A percentile compares a stretch with the other conserved stretches of the same genome.
These are phyloP conservation scores for Stylonectria norvegica DNA, from an alignment of 2,329 filamentous ascomycete species.

Conservation along the genomic window DNA sequence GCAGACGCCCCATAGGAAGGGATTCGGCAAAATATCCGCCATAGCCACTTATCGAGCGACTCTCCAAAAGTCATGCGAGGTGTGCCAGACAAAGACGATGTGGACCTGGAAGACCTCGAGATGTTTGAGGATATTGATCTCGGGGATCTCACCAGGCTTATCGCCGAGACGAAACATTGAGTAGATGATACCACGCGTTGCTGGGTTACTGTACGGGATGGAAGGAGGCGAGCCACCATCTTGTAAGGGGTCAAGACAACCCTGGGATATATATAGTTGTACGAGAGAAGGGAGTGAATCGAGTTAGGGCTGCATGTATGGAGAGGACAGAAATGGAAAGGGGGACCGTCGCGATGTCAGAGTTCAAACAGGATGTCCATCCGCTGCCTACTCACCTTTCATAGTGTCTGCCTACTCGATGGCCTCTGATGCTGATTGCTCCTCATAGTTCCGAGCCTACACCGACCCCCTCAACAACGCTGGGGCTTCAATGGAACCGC, in stretches of 20 bases:
- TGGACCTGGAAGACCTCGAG: slow-evolving; percentile 23
- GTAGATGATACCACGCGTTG: slow-evolving; percentile 24
- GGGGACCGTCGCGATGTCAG: slow-evolving; percentile 27
- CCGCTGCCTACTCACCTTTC: slow-evolving; percentile 18
- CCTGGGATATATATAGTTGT: slow-evolving; percentile 22
- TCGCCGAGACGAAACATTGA: slow-evolving; percentile 21
- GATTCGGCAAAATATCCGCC: slow-evolving; percentile 12
- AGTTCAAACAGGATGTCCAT: slow-evolving; percentile 25
- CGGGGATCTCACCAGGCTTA: slow-evolving; percentile 24
- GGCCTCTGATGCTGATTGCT: slow-evolving; percentile 19
- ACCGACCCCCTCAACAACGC: slow-evolving; percentile 52
- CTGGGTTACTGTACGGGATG: slow-evolving; percentile 17
- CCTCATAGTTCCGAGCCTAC: slow-evolving; percentile 55
- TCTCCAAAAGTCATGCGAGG: slow-evolving; percentile 5
- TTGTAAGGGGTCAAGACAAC: slow-evolving; percentile 9
- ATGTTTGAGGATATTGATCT: slow-evolving; percentile 29
- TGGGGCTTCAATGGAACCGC: slow-evolving; percentile 49
- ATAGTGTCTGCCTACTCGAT: slow-evolving; percentile 18
- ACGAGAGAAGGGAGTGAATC: slow-evolving; percentile 19
- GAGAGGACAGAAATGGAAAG: slow-evolving; percentile 28
- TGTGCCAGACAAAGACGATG: slow-evolving; percentile 4
- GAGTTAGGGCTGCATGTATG: slow-evolving; percentile 21
- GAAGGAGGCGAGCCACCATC: slow-evolving; percentile 19
- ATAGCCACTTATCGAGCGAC: slow-evolving; percentile 13
- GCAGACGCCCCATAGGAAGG: slow-evolving; percentile 20